Base-by-base conservation (phyloP, 352 stramenopile genomes). In the Halophytophthora polymorphica region DNA sequence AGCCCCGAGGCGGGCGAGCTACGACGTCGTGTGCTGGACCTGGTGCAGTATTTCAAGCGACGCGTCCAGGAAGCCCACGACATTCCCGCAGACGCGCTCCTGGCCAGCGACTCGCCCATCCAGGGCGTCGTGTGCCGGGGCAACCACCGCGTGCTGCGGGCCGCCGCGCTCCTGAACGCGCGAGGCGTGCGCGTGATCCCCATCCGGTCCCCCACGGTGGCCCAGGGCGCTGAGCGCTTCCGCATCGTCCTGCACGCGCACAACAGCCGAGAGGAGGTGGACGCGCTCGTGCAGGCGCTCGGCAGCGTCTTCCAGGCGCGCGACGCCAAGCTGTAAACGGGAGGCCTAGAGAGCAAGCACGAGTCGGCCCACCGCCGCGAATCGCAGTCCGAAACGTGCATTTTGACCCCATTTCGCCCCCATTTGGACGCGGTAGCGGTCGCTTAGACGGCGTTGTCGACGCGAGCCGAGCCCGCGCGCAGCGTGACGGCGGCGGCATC, bases 161-260 rank as follows among this genome's bases (percentile, higher is more conserved):
- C 97, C 10, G 93, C 92, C 37, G 23, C 68, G 23, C 45, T 71
- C 21, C 66, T 98, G 43, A 71, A 58, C 28, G 43, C 56, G 5
- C 61, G 71, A 41, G 81, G 86, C 22, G 95, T 98, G 52, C 82
- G 91, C 53, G 86, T 98, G 28, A 91, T 96, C 63, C 84, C 96
- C 19, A 98, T 99, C 62, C 89, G 96, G 15, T 92, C 89, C 25
- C 96, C 96, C 11, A 99, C 96, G 2, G 96, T 99, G 1, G 76
- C 94, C 15, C 90, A 88, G 46, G 95, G 95, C 39, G 71, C 85
- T 29, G 96, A 99, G 68, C 81, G 96, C 28, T 89, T 99, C 60
- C 88, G 96, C 34, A 94, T 99, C 33, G 94, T 98, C 53, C 71
- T 99, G 25, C 96, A 99, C 77, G 72, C 88, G 8, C 76, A 98